Evolutionary conservation across 2,329 filamentous ascomycete species (phyloP), one percentile per base, ranked within the genome.

Genomic region (Colletotrichum navitas): DNA sequence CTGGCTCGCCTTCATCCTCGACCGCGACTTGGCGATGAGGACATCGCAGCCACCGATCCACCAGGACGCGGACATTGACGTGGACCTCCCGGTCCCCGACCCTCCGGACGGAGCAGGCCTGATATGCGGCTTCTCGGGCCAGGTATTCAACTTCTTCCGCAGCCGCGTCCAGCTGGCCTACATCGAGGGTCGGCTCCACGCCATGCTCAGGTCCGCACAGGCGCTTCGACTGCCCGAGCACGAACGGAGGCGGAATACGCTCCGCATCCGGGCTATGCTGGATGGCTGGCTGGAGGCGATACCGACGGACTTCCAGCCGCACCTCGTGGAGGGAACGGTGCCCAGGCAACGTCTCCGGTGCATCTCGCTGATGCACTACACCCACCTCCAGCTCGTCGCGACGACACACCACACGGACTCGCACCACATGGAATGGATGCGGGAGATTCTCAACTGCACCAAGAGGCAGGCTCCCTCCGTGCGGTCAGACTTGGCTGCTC

Each of bases 1-100:
- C 62, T 80, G 78, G 79, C 73, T 79, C 18, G 78, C 77, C 47
- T 80, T 79, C 47, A 73, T 73, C 3, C 69, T 80, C 7, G 79
- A 80, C 29, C 79, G 79, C 1, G 69, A 73, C 16, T 43, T 65
- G 11, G 47, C 47, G 0, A 51, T 73, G 68, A 45, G 68, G 7
- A 56, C 60, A 11, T 26, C 61, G n/a, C 69, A 72, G 55, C 72
- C 72, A 21, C 41, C 72, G 16, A 60, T 73, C 34, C 63, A 68
- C 5, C 59, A 63, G 32, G 73, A 74, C n/a, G 43, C 51, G 5
- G 61, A 67, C 1, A 73, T 71, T 10, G 73, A 74, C 49, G 41
- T 74, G 6, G 70, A 73, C 14, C 67, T 73, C 18, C 71, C 72
- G 2, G 32, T 14, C 7, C 10, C 43, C 11, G 47, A 52, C 39